Percentiles rank a stretch among this genome's conserved stretches.
These are phyloP conservation scores for Lachancea waltii DNA, from an alignment of 805 yeast species.

Conservation along the genomic window DNA sequence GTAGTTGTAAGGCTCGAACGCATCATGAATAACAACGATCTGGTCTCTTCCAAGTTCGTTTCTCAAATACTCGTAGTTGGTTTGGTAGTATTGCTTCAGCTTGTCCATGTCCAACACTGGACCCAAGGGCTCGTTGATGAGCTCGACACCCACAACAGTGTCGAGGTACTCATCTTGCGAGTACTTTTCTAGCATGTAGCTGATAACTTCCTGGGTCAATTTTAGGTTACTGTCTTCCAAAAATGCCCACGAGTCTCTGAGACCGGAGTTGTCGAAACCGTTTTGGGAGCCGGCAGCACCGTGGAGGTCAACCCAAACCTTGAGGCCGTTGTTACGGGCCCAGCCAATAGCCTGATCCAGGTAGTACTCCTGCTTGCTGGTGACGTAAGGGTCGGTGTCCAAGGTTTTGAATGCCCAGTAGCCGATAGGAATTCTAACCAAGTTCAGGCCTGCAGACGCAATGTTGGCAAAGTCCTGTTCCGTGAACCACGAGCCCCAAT, in stretches of 20 bases:
- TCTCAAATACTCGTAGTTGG: slow-evolving; percentile 64
- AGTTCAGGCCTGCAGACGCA: slow-evolving; percentile 59
- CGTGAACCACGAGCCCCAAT: slow-evolving; percentile 75
- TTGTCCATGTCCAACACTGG: slow-evolving; percentile 52
- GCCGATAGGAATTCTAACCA: slow-evolving; percentile 87
- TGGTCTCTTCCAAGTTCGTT: slow-evolving; percentile 41
- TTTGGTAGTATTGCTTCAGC: slow-evolving; percentile 51
- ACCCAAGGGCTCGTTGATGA: slow-evolving; percentile 87
- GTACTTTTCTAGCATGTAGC: slow-evolving; percentile 53
- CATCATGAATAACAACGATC: slow-evolving; percentile 74
- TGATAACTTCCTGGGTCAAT: slow-evolving; percentile 50
- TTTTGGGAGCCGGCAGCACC: slow-evolving; percentile 98
- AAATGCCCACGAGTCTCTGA: slow-evolving; percentile 57
- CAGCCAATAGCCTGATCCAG: slow-evolving; percentile 73
- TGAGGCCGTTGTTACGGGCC: slow-evolving; percentile 55
- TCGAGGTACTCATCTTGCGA: slow-evolving; percentile 56
- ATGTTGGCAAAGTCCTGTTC: slow-evolving; percentile 65
- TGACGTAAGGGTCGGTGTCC: slow-evolving; percentile 75
- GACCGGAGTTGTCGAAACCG: slow-evolving; percentile 92
- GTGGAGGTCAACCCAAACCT: slow-evolving; percentile 88
- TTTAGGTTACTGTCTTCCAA: slow-evolving; percentile 43
- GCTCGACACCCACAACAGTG: slow-evolving; percentile 75
- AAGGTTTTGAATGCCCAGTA: slow-evolving; percentile 80
- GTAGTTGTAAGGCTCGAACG: slow-evolving; percentile 54
- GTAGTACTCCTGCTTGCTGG: slow-evolving; percentile 62